Evolutionary conservation across 495 filamentous ascomycete species (phyloP).

Genomic region (Aspergillus sclerotiicarbonarius): DNA sequence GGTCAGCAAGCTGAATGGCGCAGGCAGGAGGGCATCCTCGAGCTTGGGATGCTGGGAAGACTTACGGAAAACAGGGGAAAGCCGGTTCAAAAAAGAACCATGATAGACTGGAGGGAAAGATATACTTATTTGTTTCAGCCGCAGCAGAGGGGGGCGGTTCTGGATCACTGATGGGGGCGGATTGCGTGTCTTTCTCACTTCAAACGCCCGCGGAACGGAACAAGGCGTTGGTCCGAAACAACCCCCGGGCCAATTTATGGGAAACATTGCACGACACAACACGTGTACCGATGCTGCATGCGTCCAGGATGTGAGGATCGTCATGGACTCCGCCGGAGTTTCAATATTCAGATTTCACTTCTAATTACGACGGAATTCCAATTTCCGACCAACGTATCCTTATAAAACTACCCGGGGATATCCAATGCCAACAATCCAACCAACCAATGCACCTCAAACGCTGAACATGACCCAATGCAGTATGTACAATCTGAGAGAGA

Average conservation of each 20-base stretch:
- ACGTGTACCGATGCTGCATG: neutral
- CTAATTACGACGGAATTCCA: too few relatives aligned
- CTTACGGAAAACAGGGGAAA: conserved; percentile 1
- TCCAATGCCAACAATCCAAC: neutral
- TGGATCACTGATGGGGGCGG: conserved; percentile 10
- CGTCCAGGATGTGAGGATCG: too few relatives aligned
- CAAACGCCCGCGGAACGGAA: conserved; percentile 23
- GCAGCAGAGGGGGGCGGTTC: neutral
- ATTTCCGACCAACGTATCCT: too few relatives aligned
- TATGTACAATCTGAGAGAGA: conserved; percentile 6
- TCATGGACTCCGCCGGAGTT: too few relatives aligned
- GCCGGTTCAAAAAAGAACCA: conserved; percentile 18
- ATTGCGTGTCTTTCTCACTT: conserved; percentile 27
- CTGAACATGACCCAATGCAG: conserved; percentile 14
- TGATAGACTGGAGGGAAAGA: conserved; percentile 10
- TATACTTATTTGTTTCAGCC: neutral
- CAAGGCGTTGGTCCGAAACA: conserved; percentile 17
- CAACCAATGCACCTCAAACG: conserved; percentile 15
- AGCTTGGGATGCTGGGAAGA: neutral
- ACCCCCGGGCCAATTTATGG: neutral
- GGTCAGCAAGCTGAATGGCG: neutral
- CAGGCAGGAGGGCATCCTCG: neutral
- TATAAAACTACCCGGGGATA: neutral
- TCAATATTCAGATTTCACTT: too few relatives aligned
- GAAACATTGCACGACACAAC: neutral